Conservation (phyloP, 1,284 basidiomycete genomes). For the Moniliophthora roreri region DNA sequence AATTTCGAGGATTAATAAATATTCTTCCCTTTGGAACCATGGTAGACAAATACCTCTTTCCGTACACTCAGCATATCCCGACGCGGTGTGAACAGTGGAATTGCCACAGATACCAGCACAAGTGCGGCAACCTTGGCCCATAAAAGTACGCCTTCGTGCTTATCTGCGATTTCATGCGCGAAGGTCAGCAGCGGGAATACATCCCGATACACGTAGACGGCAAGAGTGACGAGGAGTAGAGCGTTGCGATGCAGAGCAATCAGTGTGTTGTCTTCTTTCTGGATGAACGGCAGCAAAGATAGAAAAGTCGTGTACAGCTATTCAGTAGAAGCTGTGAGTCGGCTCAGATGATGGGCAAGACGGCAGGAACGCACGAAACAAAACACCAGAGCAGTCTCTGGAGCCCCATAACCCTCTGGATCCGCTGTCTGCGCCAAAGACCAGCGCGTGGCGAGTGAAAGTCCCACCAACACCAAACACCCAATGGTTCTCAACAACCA, state of each 20-base stretch:
- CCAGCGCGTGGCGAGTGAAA: too few species aligned
- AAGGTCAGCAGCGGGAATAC: constrained; percentile 52
- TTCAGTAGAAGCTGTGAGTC: too few species aligned
- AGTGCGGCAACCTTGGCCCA: constrained; percentile 27
- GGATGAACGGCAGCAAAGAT: too few species aligned
- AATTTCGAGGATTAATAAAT: constrained; percentile 22
- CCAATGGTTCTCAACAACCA: too few species aligned
- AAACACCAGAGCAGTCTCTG: too few species aligned
- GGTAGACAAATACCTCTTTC: constrained; percentile 22
- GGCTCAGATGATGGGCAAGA: too few species aligned
- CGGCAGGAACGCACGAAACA: too few species aligned
- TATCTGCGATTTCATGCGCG: constrained; percentile 21
- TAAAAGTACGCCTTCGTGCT: constrained; percentile 23
- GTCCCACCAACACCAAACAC: too few species aligned
- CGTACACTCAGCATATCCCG: constrained; percentile 25
- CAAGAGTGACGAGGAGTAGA: constrained; percentile 28
- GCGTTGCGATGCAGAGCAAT: constrained; percentile 13
- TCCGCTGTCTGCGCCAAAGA: too few species aligned
- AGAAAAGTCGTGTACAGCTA: too few species aligned
- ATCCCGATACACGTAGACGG: constrained; percentile 52
- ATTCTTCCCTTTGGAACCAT: neutral
- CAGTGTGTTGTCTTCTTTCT: too few species aligned
- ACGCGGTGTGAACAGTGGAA: constrained; percentile 26
- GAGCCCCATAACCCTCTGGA: too few species aligned
- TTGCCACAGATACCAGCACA: constrained; percentile 19